Evolutionary conservation across 495 filamentous ascomycete genomes (phyloP).

Genomic region (Jackrogersella multiformis): DNA sequence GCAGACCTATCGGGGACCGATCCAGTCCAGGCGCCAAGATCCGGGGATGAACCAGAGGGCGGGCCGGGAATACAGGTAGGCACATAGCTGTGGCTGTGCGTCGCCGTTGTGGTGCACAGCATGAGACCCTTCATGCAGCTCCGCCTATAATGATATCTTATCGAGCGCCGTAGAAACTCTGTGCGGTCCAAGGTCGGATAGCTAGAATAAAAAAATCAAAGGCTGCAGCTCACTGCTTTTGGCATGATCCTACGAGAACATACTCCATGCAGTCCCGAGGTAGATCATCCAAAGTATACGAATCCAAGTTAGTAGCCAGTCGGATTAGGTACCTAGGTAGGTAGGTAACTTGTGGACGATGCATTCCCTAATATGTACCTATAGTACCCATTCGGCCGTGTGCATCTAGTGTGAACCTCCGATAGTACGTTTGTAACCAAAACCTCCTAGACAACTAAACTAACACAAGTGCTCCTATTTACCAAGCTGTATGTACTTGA

Average conservation of each 20-base stretch:
- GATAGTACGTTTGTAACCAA: conserved; percentile 3
- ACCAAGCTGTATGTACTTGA: background rate
- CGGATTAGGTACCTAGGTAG: conserved; percentile 7
- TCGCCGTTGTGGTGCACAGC: conserved; percentile 26
- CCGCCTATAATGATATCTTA: background rate
- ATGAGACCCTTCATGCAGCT: conserved; percentile 30
- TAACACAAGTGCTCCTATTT: background rate
- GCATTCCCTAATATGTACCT: background rate
- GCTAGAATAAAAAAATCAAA: background rate
- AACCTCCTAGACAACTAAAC: background rate
- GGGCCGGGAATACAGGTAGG: no score
- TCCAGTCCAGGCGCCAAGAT: conserved; percentile 15
- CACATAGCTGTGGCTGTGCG: conserved; percentile 9
- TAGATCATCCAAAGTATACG: background rate
- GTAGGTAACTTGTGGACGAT: background rate
- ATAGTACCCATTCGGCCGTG: conserved; percentile 25
- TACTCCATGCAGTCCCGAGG: conserved; percentile 7
- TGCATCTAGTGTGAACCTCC: conserved; percentile 11
- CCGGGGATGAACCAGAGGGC: conserved; percentile 13
- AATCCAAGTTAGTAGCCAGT: conserved; percentile 5
- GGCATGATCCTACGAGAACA: background rate
- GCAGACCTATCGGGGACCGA: conserved; percentile 27
- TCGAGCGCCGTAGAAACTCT: background rate
- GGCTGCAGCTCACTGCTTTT: conserved; percentile 14
- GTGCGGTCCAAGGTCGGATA: conserved; percentile 12